Evolutionary conservation across 1,284 basidiomycete species (phyloP).

Genomic region (Calocybe gambosa): DNA sequence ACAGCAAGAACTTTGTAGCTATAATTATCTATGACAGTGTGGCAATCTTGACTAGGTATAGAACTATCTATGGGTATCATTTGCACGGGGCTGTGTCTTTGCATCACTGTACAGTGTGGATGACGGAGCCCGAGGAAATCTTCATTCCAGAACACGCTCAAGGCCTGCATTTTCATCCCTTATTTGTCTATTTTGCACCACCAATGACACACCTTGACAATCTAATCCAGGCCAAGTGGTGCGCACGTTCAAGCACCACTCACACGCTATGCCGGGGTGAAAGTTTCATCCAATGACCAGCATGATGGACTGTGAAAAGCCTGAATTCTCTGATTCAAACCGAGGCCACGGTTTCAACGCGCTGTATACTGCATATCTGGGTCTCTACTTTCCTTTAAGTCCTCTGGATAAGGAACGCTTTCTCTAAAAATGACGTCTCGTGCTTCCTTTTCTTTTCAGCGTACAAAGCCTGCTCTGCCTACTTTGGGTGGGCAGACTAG

Average conservation of each 20-base stretch:
- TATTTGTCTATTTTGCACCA: slow-evolving; percentile 3
- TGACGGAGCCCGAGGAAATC: slow-evolving; percentile 7
- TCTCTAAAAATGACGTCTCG: slow-evolving; percentile 6
- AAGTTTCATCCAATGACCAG: not conserved
- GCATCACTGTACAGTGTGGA: slow-evolving; percentile 1
- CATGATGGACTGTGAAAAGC: not conserved
- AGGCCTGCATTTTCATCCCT: not conserved
- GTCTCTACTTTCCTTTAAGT: slow-evolving; percentile 3
- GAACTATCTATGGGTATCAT: not conserved
- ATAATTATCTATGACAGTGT: slow-evolving; percentile 2
- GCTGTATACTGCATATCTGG: not conserved
- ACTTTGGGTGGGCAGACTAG: not conserved
- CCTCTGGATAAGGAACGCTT: not conserved
- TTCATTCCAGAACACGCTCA: not conserved
- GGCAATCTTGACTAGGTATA: slow-evolving; percentile 2
- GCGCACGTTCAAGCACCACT: not conserved
- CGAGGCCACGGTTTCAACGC: slow-evolving; percentile 1
- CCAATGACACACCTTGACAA: slow-evolving; percentile 4
- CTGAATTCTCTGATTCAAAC: not conserved
- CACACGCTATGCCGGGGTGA: not conserved
- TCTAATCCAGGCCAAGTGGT: not conserved
- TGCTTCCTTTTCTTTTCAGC: not conserved
- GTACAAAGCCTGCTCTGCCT: not conserved
- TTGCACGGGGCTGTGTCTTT: not conserved
- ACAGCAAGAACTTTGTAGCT: not conserved